phyloP scores from a whole-genome alignment of 2,329 filamentous ascomycete genomes.

The Arthrobotrys entomopaga region DNA sequence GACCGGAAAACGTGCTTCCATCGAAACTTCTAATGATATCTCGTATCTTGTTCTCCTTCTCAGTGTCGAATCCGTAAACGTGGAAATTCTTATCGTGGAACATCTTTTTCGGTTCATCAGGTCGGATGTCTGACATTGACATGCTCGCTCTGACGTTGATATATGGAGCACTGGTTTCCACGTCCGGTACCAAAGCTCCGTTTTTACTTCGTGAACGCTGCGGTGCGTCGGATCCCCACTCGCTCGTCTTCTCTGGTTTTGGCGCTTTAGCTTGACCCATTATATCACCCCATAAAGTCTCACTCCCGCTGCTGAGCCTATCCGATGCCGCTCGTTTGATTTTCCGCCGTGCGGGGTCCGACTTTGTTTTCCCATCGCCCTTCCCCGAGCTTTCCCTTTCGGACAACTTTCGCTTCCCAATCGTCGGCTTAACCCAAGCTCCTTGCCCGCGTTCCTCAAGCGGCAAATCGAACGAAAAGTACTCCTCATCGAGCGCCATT shows the following conservation, averaged over 20 bases:
- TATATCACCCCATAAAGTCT: conserved; percentile 91
- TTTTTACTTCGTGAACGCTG: conserved; percentile 34
- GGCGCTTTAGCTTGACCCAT: conserved; percentile 65
- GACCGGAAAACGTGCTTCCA: conserved; percentile 58
- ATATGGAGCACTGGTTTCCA: conserved; percentile 59
- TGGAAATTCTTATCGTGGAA: conserved; percentile 64
- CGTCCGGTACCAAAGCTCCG: conserved; percentile 58
- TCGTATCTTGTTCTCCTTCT: conserved; percentile 60
- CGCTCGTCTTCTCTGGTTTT: conserved; percentile 56
- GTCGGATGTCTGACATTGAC: conserved; percentile 46
- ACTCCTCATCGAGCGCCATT: conserved; percentile 88
- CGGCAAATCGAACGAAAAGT: conserved; percentile 76
- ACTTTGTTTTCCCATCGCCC: conserved; percentile 38
- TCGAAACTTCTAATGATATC: conserved; percentile 61
- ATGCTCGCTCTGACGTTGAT: conserved; percentile 44
- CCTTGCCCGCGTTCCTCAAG: conserved; percentile 77
- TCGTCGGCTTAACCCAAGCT: conserved; percentile 66
- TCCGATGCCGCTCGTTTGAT: conserved; percentile 86
- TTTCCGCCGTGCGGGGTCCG: conserved; percentile 74
- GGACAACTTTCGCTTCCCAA: conserved; percentile 69
- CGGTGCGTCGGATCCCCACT: conserved; percentile 57
- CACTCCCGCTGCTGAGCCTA: conserved; percentile 80
- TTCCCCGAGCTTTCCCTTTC: conserved; percentile 63
- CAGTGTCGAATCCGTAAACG: conserved; percentile 63
- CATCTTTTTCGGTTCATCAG: conserved; percentile 60